Evolutionary conservation across 2,329 filamentous ascomycete species (phyloP), one percentile per base, ranked within the genome.

Genomic region (Clarireedia hainanense): DNA sequence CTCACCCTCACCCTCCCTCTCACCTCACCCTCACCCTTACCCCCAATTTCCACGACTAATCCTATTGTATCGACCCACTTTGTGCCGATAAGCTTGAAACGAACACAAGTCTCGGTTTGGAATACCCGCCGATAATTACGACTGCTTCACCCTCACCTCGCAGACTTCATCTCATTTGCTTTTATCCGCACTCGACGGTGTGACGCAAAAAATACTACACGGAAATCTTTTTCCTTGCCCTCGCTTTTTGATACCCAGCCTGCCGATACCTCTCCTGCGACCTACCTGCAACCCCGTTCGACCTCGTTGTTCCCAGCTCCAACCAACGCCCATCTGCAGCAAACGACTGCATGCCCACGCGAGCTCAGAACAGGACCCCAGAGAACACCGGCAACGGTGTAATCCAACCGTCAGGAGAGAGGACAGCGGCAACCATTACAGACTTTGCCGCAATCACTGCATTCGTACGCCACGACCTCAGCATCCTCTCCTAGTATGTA

Each of bases 281-380:
- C 34, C 37, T 6, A 9, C 37, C 48, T 53, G 30, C 30, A 34
- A 34, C 30, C 45, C 45, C 24, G 26, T 45, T 47, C 39, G 14
- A 36, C 47, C 20, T 45, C 34, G 12, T 52, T 40, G 4, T 34
- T 9, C 27, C 43, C 26, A n/a, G 36, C 47, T 52, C 47, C 47
- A 52, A 52, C 46, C 34, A 59, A 14, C 59, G 55, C 57, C 55
- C 56, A 59, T 57, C 60, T 61, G 62, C 59, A 63, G 57, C 53
- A 51, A 54, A 56, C 24, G 56, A 60, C 57, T 61, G 61, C 58
- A 57, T 48, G 58, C 55, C 54, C 27, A 65, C 64, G 64, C 63
- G 62, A 65, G 63, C 62, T 49, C 60, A 63, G 45, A 58, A 59
- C 52, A 59, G 52, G 48, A 56, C 52, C 20, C 30, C 47, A 58